Percentiles rank a stretch among this genome's conserved stretches.
phyloP scores from a whole-genome alignment of 1,284 basidiomycete species.

The Inonotus hispidus region DNA sequence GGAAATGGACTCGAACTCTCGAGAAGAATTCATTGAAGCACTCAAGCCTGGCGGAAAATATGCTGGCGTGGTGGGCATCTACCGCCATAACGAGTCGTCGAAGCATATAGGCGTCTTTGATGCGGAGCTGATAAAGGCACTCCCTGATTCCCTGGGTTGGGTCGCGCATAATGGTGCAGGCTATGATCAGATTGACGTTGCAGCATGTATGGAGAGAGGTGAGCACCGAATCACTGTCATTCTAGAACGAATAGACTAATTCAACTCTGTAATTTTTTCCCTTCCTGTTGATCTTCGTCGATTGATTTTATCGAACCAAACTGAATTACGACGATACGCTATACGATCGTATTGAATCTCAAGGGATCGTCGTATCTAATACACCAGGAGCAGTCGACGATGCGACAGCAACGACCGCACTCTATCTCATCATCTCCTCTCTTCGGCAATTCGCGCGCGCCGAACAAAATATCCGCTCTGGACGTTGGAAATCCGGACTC shows the following conservation, averaged over 20 bases:
- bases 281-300: background rate
- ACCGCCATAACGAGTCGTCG: conserved; percentile 68
- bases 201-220: conserved; percentile 69
- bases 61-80: conserved; percentile 70
- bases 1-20: conserved; percentile 61
- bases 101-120: conserved; percentile 74
- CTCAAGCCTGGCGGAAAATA: conserved; percentile 69
- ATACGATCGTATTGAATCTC: background rate
- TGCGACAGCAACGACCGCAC: conserved; percentile 84
- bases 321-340: too few species aligned
- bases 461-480: conserved; percentile 60
- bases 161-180: conserved; percentile 93
- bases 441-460: conserved; percentile 72
- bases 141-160: conserved; percentile 71
- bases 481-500: conserved; percentile 53
- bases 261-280: background rate
- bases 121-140: conserved; percentile 63
- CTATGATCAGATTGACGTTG: conserved; percentile 82
- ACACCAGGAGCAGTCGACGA: conserved; percentile 91
- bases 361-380: conserved; percentile 84
- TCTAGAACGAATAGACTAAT: background rate
- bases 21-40: conserved; percentile 64
- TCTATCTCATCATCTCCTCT: conserved; percentile 83
- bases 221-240: conserved; percentile 10
- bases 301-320: too few species aligned